These are phyloP conservation scores for Crithidia acanthocephali DNA, from an alignment of 208 protist species.

Conservation along the genomic window DNA sequence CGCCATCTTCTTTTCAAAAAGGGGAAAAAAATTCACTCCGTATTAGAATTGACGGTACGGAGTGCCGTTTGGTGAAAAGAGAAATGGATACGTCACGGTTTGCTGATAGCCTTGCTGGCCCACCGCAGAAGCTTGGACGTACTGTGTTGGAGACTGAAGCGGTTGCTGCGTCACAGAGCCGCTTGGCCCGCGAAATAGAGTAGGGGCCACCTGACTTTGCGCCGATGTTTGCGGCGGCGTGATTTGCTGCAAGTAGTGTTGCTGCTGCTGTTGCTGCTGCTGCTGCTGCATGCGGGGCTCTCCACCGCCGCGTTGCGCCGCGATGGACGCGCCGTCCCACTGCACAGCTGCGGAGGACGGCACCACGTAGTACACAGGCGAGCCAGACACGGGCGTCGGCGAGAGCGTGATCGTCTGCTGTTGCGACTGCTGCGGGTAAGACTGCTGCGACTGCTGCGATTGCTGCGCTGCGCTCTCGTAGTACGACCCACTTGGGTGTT, in stretches of 20 bases:
- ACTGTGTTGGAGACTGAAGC: conserved; percentile 1
- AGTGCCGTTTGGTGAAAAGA: conserved; percentile 1
- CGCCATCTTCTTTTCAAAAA: not conserved
- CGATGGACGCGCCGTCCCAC: not conserved
- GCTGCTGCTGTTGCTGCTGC: not conserved
- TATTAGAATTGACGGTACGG: conserved; percentile 11
- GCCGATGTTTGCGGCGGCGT: not conserved
- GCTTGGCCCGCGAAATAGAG: not conserved
- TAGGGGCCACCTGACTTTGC: not conserved
- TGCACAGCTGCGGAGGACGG: conserved; percentile 6
- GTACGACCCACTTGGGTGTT: not conserved
- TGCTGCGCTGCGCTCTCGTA: not conserved
- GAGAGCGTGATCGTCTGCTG: conserved; percentile 5
- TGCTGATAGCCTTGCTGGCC: conserved; percentile 17
- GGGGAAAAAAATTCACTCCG: not conserved
- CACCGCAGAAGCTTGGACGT: conserved; percentile 7
- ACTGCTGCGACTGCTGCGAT: too few relatives aligned
- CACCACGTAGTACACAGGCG: conserved; percentile 12
- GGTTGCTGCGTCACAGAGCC: not conserved
- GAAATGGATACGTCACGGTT: conserved; percentile 17
- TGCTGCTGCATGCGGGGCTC: too few relatives aligned
- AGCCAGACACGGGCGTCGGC: not conserved
- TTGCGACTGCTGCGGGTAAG: conserved; percentile 6
- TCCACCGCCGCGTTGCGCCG: not conserved
- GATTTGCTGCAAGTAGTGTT: conserved; percentile 6